phyloP scores from a whole-genome alignment of 208 protist genomes.

The Trypanosoma rangeli region DNA sequence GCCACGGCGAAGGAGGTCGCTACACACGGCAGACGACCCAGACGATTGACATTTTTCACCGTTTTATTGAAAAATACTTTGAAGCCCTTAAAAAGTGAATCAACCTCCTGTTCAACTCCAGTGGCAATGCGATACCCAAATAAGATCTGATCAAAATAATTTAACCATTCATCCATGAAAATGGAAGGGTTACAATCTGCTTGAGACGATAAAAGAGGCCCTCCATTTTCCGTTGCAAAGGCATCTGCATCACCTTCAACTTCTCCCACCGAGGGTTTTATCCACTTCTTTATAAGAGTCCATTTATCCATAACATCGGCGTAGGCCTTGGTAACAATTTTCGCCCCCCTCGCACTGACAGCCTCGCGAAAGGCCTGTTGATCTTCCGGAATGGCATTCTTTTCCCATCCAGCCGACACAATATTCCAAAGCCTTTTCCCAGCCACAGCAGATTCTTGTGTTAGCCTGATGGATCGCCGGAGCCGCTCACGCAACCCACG shows the following conservation, averaged over 20 bases:
- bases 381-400: constrained; percentile 15
- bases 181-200: constrained; percentile 14
- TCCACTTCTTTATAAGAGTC: constrained; percentile 25
- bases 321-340: constrained; percentile 5
- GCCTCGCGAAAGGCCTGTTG: constrained; percentile 9
- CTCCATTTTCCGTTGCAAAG: constrained; percentile 10
- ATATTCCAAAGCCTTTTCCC: constrained; percentile 12
- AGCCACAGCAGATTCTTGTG: constrained; percentile 3
- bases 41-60: background rate
- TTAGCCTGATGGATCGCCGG: constrained; percentile 6
- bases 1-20: constrained; percentile 10
- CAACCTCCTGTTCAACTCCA: constrained; percentile 5
- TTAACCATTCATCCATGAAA: constrained; percentile 23
- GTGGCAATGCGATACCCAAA: constrained; percentile 7
- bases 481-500: constrained; percentile 6
- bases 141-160: constrained; percentile 8
- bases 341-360: constrained; percentile 8
- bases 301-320: constrained; percentile 26
- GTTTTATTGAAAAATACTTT: constrained; percentile 12
- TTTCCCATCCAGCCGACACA: constrained; percentile 18
- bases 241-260: constrained; percentile 4
- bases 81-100: constrained; percentile 8
- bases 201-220: background rate
- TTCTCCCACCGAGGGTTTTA: constrained; percentile 23
- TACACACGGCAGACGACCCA: constrained; percentile 20